Percentiles rank a stretch among this genome's conserved stretches.
These are phyloP conservation scores for Euphorbia celastroides DNA, from an alignment of 441 rosid genomes.

Conservation along the genomic window DNA sequence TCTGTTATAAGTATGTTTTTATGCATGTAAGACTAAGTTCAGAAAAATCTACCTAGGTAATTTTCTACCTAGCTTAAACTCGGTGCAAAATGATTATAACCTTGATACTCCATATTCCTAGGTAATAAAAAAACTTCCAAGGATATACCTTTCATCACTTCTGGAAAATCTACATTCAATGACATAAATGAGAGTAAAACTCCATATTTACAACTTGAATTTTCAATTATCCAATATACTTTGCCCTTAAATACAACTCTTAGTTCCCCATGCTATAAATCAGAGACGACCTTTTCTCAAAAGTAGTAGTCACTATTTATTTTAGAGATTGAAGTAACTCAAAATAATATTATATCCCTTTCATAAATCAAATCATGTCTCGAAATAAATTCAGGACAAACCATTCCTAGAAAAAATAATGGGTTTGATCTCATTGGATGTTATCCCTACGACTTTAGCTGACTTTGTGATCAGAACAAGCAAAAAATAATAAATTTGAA, in stretches of 20 bases:
- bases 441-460: background rate
- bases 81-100: background rate
- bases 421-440: background rate
- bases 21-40: background rate
- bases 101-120: background rate
- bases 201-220: background rate
- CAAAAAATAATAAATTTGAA: background rate
- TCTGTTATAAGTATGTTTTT: background rate
- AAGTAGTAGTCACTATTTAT: background rate
- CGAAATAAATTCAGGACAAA: too few species aligned
- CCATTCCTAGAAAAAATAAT: too few species aligned
- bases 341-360: background rate
- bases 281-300: background rate
- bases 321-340: background rate
- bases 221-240: background rate
- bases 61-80: background rate
- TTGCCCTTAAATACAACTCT: background rate
- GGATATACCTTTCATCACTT: background rate
- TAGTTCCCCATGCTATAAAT: background rate
- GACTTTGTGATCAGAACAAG: background rate
- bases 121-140: background rate
- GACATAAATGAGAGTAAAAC: background rate
- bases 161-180: background rate
- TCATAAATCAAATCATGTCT: background rate
- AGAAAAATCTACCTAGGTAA: too few species aligned